phyloP scores from a whole-genome alignment of 1,139 yeast species.

The Geotrichum siamense region DNA sequence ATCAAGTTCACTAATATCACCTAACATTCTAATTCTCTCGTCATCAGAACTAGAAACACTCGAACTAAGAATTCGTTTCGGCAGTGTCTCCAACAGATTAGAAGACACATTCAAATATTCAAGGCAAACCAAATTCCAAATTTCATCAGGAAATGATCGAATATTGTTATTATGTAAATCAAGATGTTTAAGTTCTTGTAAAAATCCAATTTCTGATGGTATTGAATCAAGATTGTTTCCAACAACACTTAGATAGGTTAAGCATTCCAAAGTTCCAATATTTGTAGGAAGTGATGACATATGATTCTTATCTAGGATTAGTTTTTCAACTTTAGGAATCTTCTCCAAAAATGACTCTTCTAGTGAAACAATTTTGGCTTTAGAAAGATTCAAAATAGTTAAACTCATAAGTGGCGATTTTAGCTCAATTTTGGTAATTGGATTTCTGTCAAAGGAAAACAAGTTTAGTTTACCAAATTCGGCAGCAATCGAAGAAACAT shows the following conservation, averaged over 20 bases:
- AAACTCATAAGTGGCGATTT: slow-evolving; percentile 50
- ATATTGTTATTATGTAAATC: slow-evolving; percentile 86
- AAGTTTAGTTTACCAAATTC: slow-evolving; percentile 28
- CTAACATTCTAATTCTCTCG: slow-evolving; percentile 11
- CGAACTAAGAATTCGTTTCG: slow-evolving; percentile 35
- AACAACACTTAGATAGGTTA: slow-evolving; percentile 61
- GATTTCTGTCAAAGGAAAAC: slow-evolving; percentile 60
- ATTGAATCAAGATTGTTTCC: slow-evolving; percentile 68
- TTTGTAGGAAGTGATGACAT: slow-evolving; percentile 69
- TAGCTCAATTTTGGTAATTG: slow-evolving; percentile 68
- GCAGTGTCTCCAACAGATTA: slow-evolving; percentile 62
- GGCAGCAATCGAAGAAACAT: slow-evolving; percentile 63
- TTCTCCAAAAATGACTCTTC: slow-evolving; percentile 57
- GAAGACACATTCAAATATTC: slow-evolving; percentile 69
- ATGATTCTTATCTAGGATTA: slow-evolving; percentile 77
- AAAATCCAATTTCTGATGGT: slow-evolving; percentile 60
- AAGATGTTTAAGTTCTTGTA: slow-evolving; percentile 55
- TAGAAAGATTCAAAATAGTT: slow-evolving; percentile 67
- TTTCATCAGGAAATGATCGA: slow-evolving; percentile 57
- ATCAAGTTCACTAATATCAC: slow-evolving; percentile 21
- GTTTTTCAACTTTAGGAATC: slow-evolving; percentile 62
- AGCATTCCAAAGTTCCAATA: slow-evolving; percentile 50
- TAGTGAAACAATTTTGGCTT: slow-evolving; percentile 72
- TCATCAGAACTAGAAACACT: slow-evolving; percentile 15
- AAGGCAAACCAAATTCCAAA: slow-evolving; percentile 58